Base-by-base conservation (phyloP, 345 rosid genomes). In the Punica granatum region DNA sequence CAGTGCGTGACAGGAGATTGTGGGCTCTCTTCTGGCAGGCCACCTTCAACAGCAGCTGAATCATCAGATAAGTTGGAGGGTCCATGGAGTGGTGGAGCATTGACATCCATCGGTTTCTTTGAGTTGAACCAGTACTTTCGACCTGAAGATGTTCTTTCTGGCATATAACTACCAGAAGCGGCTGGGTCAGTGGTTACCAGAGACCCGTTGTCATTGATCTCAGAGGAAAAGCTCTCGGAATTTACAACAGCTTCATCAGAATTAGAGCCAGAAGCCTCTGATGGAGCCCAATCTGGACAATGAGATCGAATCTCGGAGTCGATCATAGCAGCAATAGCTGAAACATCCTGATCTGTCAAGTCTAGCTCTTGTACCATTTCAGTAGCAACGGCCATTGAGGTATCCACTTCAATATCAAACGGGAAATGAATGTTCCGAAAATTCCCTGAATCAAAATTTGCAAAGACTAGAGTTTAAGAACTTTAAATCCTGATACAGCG, bases 321-420 rank as follows among this genome's bases (percentile, higher is more conserved):
- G 19, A 94, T 91, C 86, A 91, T 91, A 30, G 76, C 84, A 54
- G 89, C 82, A 30, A 94, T 84, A 31, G 86, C 70, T 26, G 97
- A 78, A 66, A 88, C 86, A 77, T 91, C 99, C 77, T 91, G 97
- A 80, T 89, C 96, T 14, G 98, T 86, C 63, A 94, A 77, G 76
- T 89, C 91, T 77, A 94, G 65, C 76, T 94, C 97, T 64, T 91
- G 88, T 25, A 94, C 97, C 99, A 91, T 94, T 85, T 94, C 99
- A 36, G 90, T 80, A 23, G 98, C 98, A 25, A 94, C 99, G 28
- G 88, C 90, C 74, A 73, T 77, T 30, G 97, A 77, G 67, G 99
- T 94, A 76, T 94, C 98, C 64, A 85, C 89, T 70, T 84, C 92
- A 68, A 78, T 81, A 83, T 94, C 83, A 58, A 94, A 94, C 32